Base-by-base conservation (phyloP, 805 yeast species). In the Wickerhamiella siamensis region DNA sequence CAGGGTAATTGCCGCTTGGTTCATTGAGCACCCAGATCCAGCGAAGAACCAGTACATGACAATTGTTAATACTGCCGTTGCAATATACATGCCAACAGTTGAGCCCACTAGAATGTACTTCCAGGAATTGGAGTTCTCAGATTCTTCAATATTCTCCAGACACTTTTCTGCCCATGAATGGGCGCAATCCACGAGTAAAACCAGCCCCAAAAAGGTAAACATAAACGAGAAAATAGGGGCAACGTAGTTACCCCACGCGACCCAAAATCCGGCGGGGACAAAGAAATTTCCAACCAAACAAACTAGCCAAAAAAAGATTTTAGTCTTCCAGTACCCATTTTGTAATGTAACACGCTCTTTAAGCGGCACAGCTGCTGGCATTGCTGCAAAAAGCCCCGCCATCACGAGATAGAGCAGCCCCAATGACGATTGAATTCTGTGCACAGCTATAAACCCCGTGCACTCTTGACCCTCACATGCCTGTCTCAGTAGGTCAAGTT, bases 101-200 rank as follows among this genome's bases (percentile, higher is more conserved):
- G 97, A 95, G 3, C 94, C 83, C 22, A 91, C 74, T 35, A 91
- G 66, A 8, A 88, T 62, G 34, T 74, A 67, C 52, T 83, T 75
- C 97, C 97, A 91, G 51, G 82, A 69, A 3, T 59, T 51, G 12
- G 61, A 55, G 46, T 81, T 87, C 53, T 77, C 75, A 44, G 81
- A 88, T 52, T 78, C 76, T 57, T 91, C 97, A 33, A 91, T 83
- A 52, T 84, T 82, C 49, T 79, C 86, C 41, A 91, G 70, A 59
- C 98, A 91, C 5, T 81, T 82, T 54, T 91, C 99, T 0, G 97
- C 96, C 95, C 96, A 91, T 51, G 88, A 88, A 61, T 91, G 97
- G 3, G 98, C 97, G 68, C 84, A 91, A 60, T 91, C 98, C 26
- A 91, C 96, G 38, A 91, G 65, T 39, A 91, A 66, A 12, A 93